Base-by-base conservation (phyloP, 2,329 filamentous ascomycete species). In the Cordyceps pruinosa region DNA sequence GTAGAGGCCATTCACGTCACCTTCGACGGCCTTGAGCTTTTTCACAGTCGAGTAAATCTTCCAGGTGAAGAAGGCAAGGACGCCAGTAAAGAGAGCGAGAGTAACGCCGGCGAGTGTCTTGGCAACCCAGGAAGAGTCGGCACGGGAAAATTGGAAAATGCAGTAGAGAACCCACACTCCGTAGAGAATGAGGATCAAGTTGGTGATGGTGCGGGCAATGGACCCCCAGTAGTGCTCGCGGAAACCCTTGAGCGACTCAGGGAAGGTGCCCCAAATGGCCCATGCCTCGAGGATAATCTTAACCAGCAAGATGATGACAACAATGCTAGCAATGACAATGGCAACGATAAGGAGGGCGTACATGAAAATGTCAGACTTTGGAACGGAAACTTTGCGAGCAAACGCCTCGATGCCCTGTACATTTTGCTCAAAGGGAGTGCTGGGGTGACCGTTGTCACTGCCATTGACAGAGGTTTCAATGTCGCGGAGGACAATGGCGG, bases 201-300 rank as follows among this genome's bases (percentile, higher is more conserved):
- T 89, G 44, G 91, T 96, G 66, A 97, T 88, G 17, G 91, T 88
- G 60, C 93, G 89, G 46, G 87, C 89, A 69, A 99, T 87, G 56
- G 91, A 85, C 63, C 89, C 88, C 94, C 94, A 97, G 77, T 97
- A 97, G 71, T 96, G 89, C 75, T 96, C 89, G 63, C 94, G 88
- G 82, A 97, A 97, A 46, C 88, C 86, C 17, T 84, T 77, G 58
- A 97, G 81, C 35, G 82, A 81, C 68, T 90, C 80, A 13, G 94
- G 92, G 68, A 97, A 95, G 59, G 78, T 89, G 62, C 88, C 91
- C 63, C 89, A 93, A n/a, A 97, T 77, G 17, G 91, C 88, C 90
- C 93, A 97, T 39, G 84, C 77, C 73, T 97, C 94, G 51, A 99
- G 82, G 52, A 97, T 84, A 58, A 96, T 85, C 77, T 97, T 99